Evolutionary conservation across 306 rosid genomes (phyloP).

Genomic region (Prunus padus): DNA sequence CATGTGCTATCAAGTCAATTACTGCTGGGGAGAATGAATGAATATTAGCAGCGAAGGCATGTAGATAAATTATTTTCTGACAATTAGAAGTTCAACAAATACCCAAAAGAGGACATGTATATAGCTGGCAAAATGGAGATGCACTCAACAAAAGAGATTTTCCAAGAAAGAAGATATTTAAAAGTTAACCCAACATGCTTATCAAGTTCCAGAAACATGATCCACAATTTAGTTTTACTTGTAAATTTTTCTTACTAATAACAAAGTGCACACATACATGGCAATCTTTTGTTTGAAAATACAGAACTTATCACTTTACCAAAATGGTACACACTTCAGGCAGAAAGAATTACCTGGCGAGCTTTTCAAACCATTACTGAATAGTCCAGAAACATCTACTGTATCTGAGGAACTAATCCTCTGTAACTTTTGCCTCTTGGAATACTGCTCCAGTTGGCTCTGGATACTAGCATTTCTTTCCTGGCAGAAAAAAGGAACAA

Average conservation of each 20-base stretch:
- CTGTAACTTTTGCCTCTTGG: conserved; percentile 56
- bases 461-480: conserved; percentile 51
- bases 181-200: neutral
- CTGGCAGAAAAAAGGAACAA: conserved; percentile 27
- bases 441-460: conserved; percentile 41
- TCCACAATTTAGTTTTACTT: neutral
- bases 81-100: neutral
- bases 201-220: neutral
- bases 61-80: neutral
- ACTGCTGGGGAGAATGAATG: neutral
- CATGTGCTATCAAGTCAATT: neutral
- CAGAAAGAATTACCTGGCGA: conserved; percentile 52
- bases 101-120: neutral
- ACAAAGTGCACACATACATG: neutral
- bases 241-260: neutral
- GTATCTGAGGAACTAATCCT: conserved; percentile 43
- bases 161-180: neutral
- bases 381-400: conserved; percentile 38
- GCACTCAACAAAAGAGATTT: neutral
- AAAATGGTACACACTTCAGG: conserved; percentile 7
- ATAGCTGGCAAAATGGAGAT: neutral
- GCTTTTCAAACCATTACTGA: conserved; percentile 36
- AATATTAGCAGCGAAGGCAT: neutral
- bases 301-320: neutral
- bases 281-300: conserved; percentile 12